Conservation (phyloP, 148 eudicot species). For the Euryodendron excelsum region DNA sequence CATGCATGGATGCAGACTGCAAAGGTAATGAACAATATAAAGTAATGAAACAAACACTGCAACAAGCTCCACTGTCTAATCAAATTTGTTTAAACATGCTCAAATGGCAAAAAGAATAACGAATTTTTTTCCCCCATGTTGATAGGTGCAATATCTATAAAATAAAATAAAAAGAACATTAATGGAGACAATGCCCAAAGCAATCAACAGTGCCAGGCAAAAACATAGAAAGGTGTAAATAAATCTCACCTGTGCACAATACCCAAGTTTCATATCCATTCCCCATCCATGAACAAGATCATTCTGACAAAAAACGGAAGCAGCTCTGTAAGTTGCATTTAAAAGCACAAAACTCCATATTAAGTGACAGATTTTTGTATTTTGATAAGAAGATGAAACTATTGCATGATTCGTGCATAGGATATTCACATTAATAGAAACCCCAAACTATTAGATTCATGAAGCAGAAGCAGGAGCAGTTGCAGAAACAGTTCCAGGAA, state of each 20-base stretch:
- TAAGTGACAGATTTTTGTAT: neutral
- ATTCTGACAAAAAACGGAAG: slow-evolving; percentile 52
- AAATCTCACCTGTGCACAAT: slow-evolving; percentile 68
- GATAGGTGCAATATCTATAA: too few relatives aligned
- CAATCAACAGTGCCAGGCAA: neutral
- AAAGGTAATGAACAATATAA: neutral
- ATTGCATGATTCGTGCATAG: neutral
- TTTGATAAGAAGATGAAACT: neutral
- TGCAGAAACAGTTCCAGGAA: neutral
- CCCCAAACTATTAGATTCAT: neutral
- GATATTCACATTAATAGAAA: neutral
- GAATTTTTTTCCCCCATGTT: too few relatives aligned
- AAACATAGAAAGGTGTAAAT: neutral
- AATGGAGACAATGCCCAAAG: neutral
- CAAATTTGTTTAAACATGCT: neutral
- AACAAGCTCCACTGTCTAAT: too few relatives aligned
- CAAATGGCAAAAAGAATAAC: neutral
- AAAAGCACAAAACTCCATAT: neutral
- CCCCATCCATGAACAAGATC: slow-evolving; percentile 99
- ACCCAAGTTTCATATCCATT: slow-evolving; percentile 98
- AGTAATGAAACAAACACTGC: neutral
- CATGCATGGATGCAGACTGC: too few relatives aligned
- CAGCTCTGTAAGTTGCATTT: neutral
- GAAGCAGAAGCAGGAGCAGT: neutral
- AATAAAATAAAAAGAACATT: neutral